Base-by-base conservation (phyloP, 2,329 filamentous ascomycete genomes). In the Alternaria gansuensis region DNA sequence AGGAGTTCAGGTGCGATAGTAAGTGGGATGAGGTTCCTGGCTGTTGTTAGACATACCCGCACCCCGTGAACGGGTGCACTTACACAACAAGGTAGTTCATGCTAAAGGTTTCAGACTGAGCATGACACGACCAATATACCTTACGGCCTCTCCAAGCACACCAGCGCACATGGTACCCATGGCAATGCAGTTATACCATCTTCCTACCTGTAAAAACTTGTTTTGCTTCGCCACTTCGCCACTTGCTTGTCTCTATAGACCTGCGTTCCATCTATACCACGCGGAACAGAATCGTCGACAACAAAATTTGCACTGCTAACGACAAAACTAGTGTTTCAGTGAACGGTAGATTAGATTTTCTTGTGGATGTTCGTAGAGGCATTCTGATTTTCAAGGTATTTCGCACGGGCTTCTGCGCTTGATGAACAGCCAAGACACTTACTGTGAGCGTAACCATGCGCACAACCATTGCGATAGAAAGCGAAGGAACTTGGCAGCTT, bases 1-100 rank as follows among this genome's bases (percentile, higher is more conserved):
- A 83, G 73, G 66, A 84, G 85, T 14, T 82, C 85, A 8, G 83
- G 84, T 0, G 80, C 84, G 9, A 87, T 80, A 11, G 85, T 84
- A n/a, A 86, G 74, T 48, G 79, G 81, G 54, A 85, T 80, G 40
- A 86, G 80, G 60, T 87, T 83, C 9, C 82, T 80, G 56, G 0
- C 2, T n/a, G 6, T 3, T 33, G 54, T 56, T 53, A 71, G 56
- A 46, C 37, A 53, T 28, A 2, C 24, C 13, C 4, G 13, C 1
- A 0, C 5, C 17, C 14, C 2, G 10, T 14, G 14, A 37, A 23
- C 36, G 14, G 10, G 5, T 4, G 6, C 34, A 67, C 78, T 69
- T 82, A 85, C 63, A 84, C 72, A 49, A 86, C 75, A 67, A 87
- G 87, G 3, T 78, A 78, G 41, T 77, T 72, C 31, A 76, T 70